Evolutionary conservation across 352 stramenopile species (phyloP), one percentile per base, ranked within the genome.

Genomic region (Pythium chondricola): DNA sequence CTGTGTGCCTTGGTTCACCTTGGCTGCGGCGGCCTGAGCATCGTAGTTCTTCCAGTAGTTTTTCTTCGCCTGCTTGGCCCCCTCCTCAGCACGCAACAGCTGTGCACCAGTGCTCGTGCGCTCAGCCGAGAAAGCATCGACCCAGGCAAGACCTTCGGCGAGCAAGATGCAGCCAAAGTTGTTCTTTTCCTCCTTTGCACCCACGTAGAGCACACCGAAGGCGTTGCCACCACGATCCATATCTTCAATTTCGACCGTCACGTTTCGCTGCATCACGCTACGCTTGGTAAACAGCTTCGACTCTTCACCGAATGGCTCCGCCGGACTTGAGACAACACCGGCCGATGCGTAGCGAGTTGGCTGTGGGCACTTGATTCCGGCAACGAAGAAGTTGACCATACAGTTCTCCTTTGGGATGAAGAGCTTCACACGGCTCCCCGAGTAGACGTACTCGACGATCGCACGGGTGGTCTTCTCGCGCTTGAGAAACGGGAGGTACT

Each of bases 391-490:
- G 63, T 97, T 97, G 45, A 98, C 81, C 47, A 95, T 82, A 69
- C 90, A 98, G 71, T 99, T 99, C 60, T 99, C 94, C 53, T 95
- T 96, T 30, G 95, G 95, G 22, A 99, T 80, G 44, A 93, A 93
- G 7, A 99, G 51, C 65, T 98, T 98, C 43, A 98, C 95, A 17
- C 95, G 85, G 29, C 88, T 91, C 53, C 91, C 95, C 47, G 90
- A 97, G 71, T 99, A 98, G 17, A 98, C 90, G 63, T 98, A 97
- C 48, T 99, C 95, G 38, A 98, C 85, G 2, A 96, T 73, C 14
- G 79, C 91, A 2, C 74, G 73, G 16, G 67, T 77, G 10, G 57
- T 71, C 46, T 82, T 84, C 51, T 93, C 80, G 43, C 87, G 85
- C 32, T 75, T 86, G 21, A 96, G 48, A 53, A 93, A 94, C 11